A percentile compares a stretch with the other conserved stretches of the same genome.
Conservation (phyloP, 257 asterid genomes). For the Penstemon eatonii region DNA sequence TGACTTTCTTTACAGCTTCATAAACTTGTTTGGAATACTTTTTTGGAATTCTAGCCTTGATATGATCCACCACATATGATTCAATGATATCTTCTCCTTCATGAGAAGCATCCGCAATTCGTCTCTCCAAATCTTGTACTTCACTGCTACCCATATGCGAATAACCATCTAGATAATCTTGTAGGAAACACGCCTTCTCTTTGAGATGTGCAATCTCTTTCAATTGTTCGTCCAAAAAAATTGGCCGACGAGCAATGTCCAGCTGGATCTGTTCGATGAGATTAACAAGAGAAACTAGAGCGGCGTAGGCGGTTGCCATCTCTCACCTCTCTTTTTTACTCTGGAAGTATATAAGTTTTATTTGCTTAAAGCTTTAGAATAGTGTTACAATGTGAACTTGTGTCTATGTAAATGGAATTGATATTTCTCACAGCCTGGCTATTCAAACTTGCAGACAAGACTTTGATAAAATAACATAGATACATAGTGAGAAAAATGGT, state of each 20-base stretch:
- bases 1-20: background rate
- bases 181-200: background rate
- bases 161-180: background rate
- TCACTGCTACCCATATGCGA: background rate
- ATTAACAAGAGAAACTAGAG: constrained; percentile 12
- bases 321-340: background rate
- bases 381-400: too few species aligned
- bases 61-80: background rate
- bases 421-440: too few species aligned
- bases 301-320: constrained; percentile 7
- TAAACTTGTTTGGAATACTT: background rate
- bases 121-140: background rate
- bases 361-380: too few species aligned
- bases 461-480: too few species aligned
- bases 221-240: background rate
- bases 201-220: background rate
- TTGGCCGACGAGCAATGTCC: background rate
- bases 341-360: too few species aligned
- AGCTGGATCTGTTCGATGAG: constrained; percentile 10
- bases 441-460: too few species aligned
- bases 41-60: background rate
- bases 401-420: too few species aligned
- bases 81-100: constrained; percentile 2
- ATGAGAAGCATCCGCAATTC: background rate
- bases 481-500: too few species aligned